A percentile compares a stretch with the other conserved stretches of the same genome.
Conservation (phyloP, 2,329 filamentous ascomycete species). For the Phoma sp. region DNA sequence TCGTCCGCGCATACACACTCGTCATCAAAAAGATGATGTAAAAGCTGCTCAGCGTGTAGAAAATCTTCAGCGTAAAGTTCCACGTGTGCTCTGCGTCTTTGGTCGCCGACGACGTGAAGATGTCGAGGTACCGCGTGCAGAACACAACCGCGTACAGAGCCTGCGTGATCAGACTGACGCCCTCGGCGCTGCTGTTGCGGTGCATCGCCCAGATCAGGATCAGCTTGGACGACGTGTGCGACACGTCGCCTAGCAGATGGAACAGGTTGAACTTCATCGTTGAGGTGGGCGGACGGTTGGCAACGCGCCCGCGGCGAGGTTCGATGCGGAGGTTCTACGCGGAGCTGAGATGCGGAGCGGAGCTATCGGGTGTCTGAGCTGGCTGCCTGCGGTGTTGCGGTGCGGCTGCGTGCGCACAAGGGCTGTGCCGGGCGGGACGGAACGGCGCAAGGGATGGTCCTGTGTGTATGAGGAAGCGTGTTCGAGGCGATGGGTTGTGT, state of each 20-base stretch:
- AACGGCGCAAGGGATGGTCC: constrained; percentile 13
- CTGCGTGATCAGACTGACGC: constrained; percentile 90
- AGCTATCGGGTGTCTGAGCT: too few relatives aligned
- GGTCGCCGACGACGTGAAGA: constrained; percentile 62
- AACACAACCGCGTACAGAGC: constrained; percentile 87
- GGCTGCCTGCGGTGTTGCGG: background rate
- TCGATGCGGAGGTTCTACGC: too few relatives aligned
- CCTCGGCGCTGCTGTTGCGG: constrained; percentile 84
- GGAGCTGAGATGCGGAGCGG: too few relatives aligned
- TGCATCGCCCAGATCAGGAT: constrained; percentile 93
- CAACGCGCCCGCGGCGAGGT: too few relatives aligned
- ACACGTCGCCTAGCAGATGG: constrained; percentile 81
- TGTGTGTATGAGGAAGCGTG: background rate
- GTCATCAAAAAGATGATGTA: constrained; percentile 92
- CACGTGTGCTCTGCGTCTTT: constrained; percentile 43
- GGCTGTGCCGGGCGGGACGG: background rate
- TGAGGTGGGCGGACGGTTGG: too few relatives aligned
- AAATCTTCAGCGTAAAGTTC: constrained; percentile 84
- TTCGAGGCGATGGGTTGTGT: background rate
- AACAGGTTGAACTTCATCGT: constrained; percentile 59
- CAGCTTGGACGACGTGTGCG: constrained; percentile 84
- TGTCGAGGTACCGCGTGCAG: constrained; percentile 82
- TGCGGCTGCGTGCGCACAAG: background rate
- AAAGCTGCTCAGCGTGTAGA: constrained; percentile 82
- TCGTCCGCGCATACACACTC: constrained; percentile 81